Evolutionary conservation across 2,329 filamentous ascomycete species (phyloP).

Genomic region (Phyllosticta citribraziliensis): DNA sequence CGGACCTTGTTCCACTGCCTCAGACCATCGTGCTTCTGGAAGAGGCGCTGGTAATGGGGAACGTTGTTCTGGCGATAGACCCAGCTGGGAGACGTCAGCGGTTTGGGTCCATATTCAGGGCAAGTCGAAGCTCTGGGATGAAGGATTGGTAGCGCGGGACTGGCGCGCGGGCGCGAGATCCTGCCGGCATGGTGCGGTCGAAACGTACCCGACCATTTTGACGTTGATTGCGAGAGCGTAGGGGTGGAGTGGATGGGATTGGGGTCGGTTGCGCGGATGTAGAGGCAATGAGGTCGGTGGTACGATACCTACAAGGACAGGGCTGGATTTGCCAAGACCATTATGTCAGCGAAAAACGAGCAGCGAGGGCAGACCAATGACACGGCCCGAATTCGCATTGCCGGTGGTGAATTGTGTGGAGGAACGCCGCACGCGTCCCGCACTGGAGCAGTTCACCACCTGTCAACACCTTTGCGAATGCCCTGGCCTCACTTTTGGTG

Average conservation of each 20-base stretch:
- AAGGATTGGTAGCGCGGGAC: background rate
- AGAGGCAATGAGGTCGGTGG: background rate
- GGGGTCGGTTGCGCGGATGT: conserved; percentile 3
- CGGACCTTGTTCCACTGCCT: conserved; percentile 73
- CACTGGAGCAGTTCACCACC: background rate
- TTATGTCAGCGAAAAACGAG: background rate
- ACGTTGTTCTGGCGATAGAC: conserved; percentile 69
- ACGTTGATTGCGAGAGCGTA: conserved; percentile 2
- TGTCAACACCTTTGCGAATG: background rate
- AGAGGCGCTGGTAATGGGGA: conserved; percentile 62
- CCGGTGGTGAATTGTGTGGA: background rate
- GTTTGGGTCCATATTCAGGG: background rate
- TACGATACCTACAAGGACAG: background rate
- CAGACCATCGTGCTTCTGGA: conserved; percentile 63
- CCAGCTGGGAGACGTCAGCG: conserved; percentile 30
- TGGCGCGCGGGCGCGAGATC: background rate
- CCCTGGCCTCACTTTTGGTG: background rate
- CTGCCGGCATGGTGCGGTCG: background rate
- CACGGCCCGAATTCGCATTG: conserved; percentile 1
- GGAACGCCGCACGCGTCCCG: background rate
- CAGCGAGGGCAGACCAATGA: background rate
- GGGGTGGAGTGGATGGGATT: conserved; percentile 7
- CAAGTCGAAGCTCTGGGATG: conserved; percentile 3
- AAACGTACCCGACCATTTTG: conserved; percentile 9
- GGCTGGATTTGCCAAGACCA: background rate